Base-by-base conservation (phyloP, 805 yeast genomes). In the Candida pini region DNA sequence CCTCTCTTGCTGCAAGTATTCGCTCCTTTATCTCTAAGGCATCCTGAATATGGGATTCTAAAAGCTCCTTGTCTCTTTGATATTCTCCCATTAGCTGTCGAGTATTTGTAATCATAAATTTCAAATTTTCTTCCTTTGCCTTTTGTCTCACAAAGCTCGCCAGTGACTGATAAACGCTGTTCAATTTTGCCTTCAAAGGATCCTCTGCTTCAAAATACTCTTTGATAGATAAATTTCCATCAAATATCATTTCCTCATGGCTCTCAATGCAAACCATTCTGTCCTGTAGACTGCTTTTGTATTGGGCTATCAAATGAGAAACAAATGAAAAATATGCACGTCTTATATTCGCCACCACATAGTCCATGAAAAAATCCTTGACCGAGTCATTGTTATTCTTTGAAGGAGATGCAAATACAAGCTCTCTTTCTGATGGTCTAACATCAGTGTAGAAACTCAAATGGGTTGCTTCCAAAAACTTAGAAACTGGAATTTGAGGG, bases 391-490 rank as follows among this genome's bases (percentile, higher is more conserved):
- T 39, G 14, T 33, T 34, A 12, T 14, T 18, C 2, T 21, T n/a
- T 4, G 18, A 25, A 6, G 29, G 30, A 8, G 39, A 14, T 8
- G 41, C 34, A 5, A 40, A 28, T 3, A 48, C 28, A 15, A 51
- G 34, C 21, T 52, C 59, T 18, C 49, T 40, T 18, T 55, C 60
- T 2, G 56, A 48, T 3, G 60, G 59, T 0, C 56, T 58, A 18
- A 56, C 48, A 20, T 43, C 41, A 31, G 55, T 61, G 39, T 47
- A 54, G 34, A 58, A 58, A 18, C 51, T 54, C 13, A 56, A 59
- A 25, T 51, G 51, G 2, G 55, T 57, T 25, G 55, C 54, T 8
- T 43, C 40, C 21, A 58, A 38, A 30, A 58, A 58, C 4, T 45
- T 40, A 6, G 49, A 45, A 7, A 56, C 39, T 6, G 61, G 37